Base-by-base conservation (phyloP, 2,329 filamentous ascomycete species). In the Colletotrichum tropicicola region DNA sequence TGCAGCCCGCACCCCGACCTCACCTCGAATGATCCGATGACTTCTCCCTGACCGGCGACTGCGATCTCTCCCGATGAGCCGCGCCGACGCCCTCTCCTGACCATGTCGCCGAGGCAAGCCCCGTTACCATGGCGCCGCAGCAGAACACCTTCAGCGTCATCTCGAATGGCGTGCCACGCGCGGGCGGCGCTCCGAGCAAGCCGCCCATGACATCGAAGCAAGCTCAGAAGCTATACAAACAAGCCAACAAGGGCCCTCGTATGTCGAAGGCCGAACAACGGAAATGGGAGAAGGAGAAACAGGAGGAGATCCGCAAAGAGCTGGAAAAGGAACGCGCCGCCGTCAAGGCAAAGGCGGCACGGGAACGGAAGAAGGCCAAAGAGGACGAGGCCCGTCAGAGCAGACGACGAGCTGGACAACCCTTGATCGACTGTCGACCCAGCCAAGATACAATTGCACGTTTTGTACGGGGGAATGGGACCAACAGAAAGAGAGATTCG, bases 371-470 rank as follows among this genome's bases (percentile, higher is more conserved):
- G 73, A 84, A 81, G 64, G 83, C 81, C 15, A 87, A 84, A 70
- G 85, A 86, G 51, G 73, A 79, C 25, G 80, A 79, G 7, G 82
- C 83, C 62, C 77, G 75, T 45, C 81, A 84, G n/a, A 81, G 78
- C 54, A 86, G 82, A 75, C 84, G 77, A 70, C 83, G 78, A 66
- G 82, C 79, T 57, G 84, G 87, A 0, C 60, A 87, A 62, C 87
- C 87, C 13, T 74, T 88, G 5, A 79, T 85, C n/a, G 79, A 78
- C 12, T 83, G 87, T 5, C 79, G 82, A 35, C 83, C 87, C 0
- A 89, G 87, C 32, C 87, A 89, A 71, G 83, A 83, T 43, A 86
- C 83, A 0, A 87, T 90, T 66, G 78, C 85, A 17, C 72, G 80
- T 35, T 89, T 89, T 61, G 74, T 86, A 7, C 75, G 77, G 35